Base-by-base conservation (phyloP, 768 basidiomycete genomes). In the Serendipita sp. region DNA sequence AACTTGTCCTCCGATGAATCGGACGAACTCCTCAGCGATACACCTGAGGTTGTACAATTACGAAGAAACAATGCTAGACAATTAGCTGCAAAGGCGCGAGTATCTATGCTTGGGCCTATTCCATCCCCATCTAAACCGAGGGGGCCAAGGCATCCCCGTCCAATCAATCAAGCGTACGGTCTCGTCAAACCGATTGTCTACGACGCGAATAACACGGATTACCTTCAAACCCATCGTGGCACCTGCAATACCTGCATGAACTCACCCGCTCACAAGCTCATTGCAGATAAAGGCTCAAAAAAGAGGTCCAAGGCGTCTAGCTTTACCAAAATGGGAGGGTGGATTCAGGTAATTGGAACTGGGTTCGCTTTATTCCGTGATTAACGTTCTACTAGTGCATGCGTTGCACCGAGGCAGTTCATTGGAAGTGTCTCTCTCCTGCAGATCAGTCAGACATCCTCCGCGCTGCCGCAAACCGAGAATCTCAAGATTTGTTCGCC, bases 371-470 rank as follows among this genome's bases (percentile, higher is more conserved):
- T 54, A 11, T 16, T 24, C 13, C 53, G 16, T 30, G 11, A 32
- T 16, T 54, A 11, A 54, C 53, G 32, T 30, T 13, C 15, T 54
- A 16, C 28, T 28, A 54, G 53, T 54, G 53, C 53, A 28, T 54
- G 53, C 53, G 32, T 28, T 54, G 53, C 53, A 54, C 53, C 32
- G 53, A 54, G 32, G 53, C 53, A 15, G 16, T 28, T 11, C 90
- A 92, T 71, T 92, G 87, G 88, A 79, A 74, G 44, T 92, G 89
- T 71, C 76, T 92, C 32, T 79, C 85, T 13, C 72, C 71, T 53
- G 77, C 77, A 18, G 85, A 89, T 71, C 81, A 83, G 44, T 85
- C 86, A 41, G 87, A 90, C 67, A 86, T 93, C 35, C 74, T 84
- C 41, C 83, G 80, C 69, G 87, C 87, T 65, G 81, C 81, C 18